Evolutionary conservation across 1,139 yeast genomes (phyloP), one percentile per base, ranked within the genome.

Genomic region (Candida dubliniensis): DNA sequence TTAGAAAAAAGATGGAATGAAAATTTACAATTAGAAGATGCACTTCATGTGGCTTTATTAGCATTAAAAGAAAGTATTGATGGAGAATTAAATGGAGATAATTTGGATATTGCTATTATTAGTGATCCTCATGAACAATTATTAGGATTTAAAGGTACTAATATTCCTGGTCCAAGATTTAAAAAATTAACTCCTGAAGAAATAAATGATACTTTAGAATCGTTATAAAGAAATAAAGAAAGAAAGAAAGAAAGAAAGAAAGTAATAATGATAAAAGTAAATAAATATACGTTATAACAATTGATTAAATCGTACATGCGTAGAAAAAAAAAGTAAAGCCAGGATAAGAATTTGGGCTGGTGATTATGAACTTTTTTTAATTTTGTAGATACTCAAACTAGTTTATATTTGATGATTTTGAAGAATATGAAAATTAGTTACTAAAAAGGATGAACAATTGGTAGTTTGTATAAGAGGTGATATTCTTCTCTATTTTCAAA

Each of bases 1-100:
- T 74, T 95, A 61, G 99, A 95, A 64, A 95, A 95, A 72, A 84
- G 99, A 70, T 95, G 98, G 97, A 91, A 90, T 61, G 95, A 90
- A 54, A 96, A 93, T 63, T 75, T 95, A 61, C 99, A 95, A 69
- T 76, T 95, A 51, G 99, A 95, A 70, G 99, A 95, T 64, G 99
- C 98, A 43, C 89, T 95, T 53, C 99, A 95, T 65, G 95, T 93
- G 59, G 96, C 99, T 0, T 75, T 95, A 43, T 74, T 95, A 57
- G 95, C 99, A 3, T 76, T 95, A 63, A 95, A 95, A 67, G 99
- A 95, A 67, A 84, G 96, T 23, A 95, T 95, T 43, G 99, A 95
- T 66, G 99, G 99, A 47, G 99, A 95, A 61, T 87, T 95, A 81
- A 89, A 87, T 50, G 98, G 98, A 39, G 95, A 90, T 53, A 91